A percentile compares a stretch with the other conserved stretches of the same genome.
Evolutionary conservation across 176 grass and related monocot genomes (phyloP).

Genomic region (Stipa capillata): DNA sequence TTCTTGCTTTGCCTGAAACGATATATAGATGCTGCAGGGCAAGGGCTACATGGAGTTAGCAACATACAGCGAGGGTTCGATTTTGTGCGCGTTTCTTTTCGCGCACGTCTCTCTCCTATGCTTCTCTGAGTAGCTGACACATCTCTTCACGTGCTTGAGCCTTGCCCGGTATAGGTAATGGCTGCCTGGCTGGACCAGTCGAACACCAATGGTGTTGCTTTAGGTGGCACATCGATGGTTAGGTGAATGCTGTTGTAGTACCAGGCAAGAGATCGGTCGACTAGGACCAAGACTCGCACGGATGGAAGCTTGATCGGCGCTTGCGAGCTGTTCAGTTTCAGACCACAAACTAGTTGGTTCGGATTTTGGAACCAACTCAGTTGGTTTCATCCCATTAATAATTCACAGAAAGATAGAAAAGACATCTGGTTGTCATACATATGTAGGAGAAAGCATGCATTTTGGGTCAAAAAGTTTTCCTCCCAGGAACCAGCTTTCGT

Average conservation of each 20-base stretch:
- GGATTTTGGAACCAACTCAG: too few species aligned
- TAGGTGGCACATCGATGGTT: neutral
- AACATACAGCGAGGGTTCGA: neutral
- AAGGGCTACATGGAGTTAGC: neutral
- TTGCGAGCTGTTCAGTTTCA: neutral
- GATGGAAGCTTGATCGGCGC: neutral
- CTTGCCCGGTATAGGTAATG: too few species aligned
- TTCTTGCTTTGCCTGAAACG: neutral
- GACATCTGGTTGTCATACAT: too few species aligned
- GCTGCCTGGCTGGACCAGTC: neutral
- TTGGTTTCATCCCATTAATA: too few species aligned
- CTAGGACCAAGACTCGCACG: neutral
- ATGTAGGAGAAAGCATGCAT: too few species aligned
- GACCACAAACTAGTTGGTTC: neutral
- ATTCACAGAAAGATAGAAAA: too few species aligned
- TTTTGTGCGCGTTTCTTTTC: neutral
- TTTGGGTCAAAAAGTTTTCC: neutral
- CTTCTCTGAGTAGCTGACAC: neutral
- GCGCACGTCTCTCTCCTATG: neutral
- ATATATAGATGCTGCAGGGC: too few species aligned
- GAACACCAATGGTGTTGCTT: neutral
- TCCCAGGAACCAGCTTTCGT: neutral
- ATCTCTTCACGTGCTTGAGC: too few species aligned
- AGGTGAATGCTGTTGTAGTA: neutral
- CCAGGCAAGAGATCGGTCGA: too few species aligned